Base-by-base conservation (phyloP, 768 basidiomycete genomes). In the Rhodocollybia butyracea region DNA sequence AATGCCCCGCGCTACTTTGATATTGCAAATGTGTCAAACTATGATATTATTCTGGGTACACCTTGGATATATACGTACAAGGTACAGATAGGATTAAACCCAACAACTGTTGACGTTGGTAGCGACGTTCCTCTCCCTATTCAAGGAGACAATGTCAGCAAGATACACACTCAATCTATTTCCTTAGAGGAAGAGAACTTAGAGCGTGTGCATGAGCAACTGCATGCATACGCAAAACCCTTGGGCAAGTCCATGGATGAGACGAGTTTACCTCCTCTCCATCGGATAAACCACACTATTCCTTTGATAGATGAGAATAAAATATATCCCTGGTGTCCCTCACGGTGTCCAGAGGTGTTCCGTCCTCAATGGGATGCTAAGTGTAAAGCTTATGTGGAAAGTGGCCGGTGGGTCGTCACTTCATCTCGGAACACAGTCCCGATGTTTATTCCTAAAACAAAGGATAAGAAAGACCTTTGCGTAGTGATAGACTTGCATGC, bases 291-390 rank as follows among this genome's bases (percentile, higher is more conserved):
- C 26, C 70, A 74, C 52, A 42, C 29, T 0, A 74, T 74, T 4
- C 70, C 70, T 3, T 57, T 80, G 3, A 76, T 77, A 19, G 71
- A 77, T 40, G 57, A 64, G 11, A 29, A 57, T 1, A 65, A 63
- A 43, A 54, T 52, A 0, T 75, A 76, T 48, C 58, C 59, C 0
- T 79, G 73, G 73, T 57, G 66, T 0, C 60, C 66, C 0, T 66
- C 73, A 0, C 39, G 60, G 11, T 80, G 79, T 50, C 72, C 74
- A 1, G 75, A 78, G 40, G 65, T 70, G 0, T 54, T 77, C 2
- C 13, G 60, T n/a, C 24, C 15, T 21, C 0, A 70, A 69, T 46
- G 70, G 71, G 70, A 47, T 34, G 7, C 62, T 65, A 24, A 74
- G 73, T 29, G 36, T 60, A n/a, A 1, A 60, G 67, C 30, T 57